A percentile compares a stretch with the other conserved stretches of the same genome.
Conservation (phyloP, 257 asterid species). For the Gardenia jasminoides region DNA sequence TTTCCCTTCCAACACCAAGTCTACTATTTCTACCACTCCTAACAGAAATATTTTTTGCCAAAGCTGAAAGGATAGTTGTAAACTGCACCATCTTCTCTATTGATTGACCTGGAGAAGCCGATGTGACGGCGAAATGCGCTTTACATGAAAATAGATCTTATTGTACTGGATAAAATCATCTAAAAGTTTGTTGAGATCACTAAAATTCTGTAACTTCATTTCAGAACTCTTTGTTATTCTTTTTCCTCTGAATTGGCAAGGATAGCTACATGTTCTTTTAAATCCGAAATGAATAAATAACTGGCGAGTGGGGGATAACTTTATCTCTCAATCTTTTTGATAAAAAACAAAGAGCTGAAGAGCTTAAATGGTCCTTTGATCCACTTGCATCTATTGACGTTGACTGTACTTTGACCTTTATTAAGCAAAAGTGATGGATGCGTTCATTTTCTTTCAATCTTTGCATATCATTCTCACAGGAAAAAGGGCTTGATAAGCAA, state of each 20-base stretch:
- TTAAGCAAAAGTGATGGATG: neutral
- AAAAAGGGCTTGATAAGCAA: neutral
- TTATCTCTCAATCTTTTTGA: neutral
- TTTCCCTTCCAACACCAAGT: constrained; percentile 39
- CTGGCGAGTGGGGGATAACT: neutral
- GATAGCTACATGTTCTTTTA: neutral
- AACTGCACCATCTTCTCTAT: constrained; percentile 62
- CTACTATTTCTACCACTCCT: constrained; percentile 46
- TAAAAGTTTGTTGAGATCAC: neutral
- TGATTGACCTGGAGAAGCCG: neutral
- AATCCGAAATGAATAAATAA: no score
- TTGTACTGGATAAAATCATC: neutral
- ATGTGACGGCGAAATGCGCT: neutral
- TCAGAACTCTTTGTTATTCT: neutral
- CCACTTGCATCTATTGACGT: neutral
- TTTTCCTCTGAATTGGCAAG: neutral
- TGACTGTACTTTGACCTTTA: neutral
- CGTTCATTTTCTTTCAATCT: neutral
- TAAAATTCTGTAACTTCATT: no score
- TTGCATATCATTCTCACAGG: neutral
- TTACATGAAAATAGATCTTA: neutral
- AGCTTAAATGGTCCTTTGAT: neutral
- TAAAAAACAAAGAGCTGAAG: neutral
- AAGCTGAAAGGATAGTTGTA: constrained; percentile 42
- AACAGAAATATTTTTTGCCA: constrained; percentile 47